These are phyloP conservation scores for Edaphochlamys debaryana DNA, from an alignment of 139 green algal species.

Conservation along the genomic window DNA sequence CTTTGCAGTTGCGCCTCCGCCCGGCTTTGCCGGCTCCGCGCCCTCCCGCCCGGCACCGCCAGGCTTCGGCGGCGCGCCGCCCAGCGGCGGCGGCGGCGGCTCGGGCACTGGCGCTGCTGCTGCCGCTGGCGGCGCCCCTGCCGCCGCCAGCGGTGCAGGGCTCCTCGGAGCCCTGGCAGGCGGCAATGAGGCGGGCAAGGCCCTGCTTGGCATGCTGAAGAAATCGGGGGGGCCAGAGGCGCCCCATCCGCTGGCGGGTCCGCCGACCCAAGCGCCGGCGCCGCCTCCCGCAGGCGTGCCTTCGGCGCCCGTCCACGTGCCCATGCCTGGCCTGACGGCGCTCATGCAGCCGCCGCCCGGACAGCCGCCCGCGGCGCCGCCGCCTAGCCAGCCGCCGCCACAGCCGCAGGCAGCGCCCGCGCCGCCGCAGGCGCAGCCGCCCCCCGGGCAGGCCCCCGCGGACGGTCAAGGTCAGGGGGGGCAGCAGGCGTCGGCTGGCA, in stretches of 20 bases:
- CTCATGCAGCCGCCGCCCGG: background rate
- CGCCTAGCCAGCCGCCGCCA: background rate
- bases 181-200: constrained; percentile 22
- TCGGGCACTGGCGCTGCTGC: background rate
- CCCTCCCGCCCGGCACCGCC: too few relatives aligned
- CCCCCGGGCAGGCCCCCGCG: too few relatives aligned
- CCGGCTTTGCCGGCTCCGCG: too few relatives aligned
- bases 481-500: too few relatives aligned
- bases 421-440: background rate
- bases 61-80: constrained; percentile 3
- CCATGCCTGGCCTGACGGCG: too few relatives aligned
- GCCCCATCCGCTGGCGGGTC: background rate
- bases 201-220: constrained; percentile 36
- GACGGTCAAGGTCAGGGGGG: too few relatives aligned
- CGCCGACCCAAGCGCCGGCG: background rate
- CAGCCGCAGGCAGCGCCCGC: background rate
- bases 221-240: background rate
- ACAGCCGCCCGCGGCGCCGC: too few relatives aligned
- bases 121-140: background rate
- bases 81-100: background rate
- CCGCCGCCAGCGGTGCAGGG: too few relatives aligned
- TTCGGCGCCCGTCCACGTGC: too few relatives aligned
- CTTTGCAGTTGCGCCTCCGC: too few relatives aligned
- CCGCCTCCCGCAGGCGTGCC: too few relatives aligned
- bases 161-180: background rate